Conservation (phyloP, 75 land plant species). For the Pinus taeda region DNA sequence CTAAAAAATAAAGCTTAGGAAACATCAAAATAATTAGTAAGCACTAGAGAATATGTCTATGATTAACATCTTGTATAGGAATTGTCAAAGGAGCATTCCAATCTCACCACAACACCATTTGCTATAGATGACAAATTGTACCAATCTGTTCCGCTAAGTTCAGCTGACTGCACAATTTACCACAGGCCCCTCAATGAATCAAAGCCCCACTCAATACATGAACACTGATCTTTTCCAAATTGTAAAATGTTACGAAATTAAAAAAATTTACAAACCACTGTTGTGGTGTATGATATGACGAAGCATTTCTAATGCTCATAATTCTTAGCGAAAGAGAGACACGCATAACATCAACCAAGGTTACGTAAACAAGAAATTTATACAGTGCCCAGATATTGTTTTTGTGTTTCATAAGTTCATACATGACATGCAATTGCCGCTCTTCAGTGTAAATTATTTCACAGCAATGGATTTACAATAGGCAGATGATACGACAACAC, state of each 20-base stretch:
- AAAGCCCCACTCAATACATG: background rate
- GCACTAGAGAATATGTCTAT: background rate
- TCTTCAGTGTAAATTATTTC: background rate
- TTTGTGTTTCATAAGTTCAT: background rate
- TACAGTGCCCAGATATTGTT: background rate
- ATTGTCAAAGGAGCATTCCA: background rate
- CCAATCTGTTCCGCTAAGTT: slow-evolving; percentile 68
- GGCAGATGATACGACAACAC: too few species aligned
- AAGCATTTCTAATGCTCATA: background rate
- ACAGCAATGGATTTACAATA: background rate
- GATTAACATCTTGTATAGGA: background rate
- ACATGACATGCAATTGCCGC: background rate
- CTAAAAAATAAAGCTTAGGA: background rate
- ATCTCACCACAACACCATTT: slow-evolving; percentile 72
- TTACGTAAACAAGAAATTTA: background rate
- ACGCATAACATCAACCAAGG: background rate
- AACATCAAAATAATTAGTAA: background rate
- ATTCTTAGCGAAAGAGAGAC: background rate
- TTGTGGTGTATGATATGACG: background rate
- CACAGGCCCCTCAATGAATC: background rate
- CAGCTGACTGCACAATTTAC: slow-evolving; percentile 52
- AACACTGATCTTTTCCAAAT: background rate
- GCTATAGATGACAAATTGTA: slow-evolving; percentile 58
- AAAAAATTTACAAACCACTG: background rate
- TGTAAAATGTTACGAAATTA: background rate